Percentiles rank a stretch among this genome's conserved stretches.
Evolutionary conservation across 495 filamentous ascomycete species (phyloP).

Genomic region (Penicillium ochrochloron): DNA sequence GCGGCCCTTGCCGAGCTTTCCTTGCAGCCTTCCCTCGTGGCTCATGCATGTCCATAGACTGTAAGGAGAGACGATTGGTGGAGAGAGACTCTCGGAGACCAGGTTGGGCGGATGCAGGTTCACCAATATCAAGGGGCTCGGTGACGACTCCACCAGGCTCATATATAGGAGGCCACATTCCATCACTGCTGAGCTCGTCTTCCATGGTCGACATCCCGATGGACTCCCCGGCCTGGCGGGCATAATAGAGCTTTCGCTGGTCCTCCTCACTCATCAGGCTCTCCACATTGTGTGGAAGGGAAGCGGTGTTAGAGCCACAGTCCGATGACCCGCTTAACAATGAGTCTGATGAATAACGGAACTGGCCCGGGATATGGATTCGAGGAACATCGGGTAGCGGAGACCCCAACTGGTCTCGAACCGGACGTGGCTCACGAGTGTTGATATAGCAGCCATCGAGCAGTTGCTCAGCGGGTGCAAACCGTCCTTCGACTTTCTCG

Average conservation of each 20-base stretch:
- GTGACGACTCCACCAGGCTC: background rate
- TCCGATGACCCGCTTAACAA: constrained; percentile 55
- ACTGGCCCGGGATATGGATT: constrained; percentile 59
- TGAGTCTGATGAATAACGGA: constrained; percentile 69
- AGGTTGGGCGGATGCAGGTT: background rate
- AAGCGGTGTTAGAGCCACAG: constrained; percentile 66
- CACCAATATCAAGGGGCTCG: background rate
- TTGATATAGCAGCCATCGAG: constrained; percentile 58
- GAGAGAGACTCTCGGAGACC: background rate
- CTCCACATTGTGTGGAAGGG: constrained; percentile 77
- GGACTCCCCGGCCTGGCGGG: constrained; percentile 60
- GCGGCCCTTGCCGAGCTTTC: background rate
- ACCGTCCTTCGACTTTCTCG: constrained; percentile 69
- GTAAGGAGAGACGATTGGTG: background rate
- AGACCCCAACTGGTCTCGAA: constrained; percentile 37
- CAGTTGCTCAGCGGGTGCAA: constrained; percentile 45
- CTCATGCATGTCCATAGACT: background rate
- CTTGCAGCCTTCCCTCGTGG: background rate
- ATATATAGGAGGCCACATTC: background rate
- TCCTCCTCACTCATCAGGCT: constrained; percentile 84
- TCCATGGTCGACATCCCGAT: constrained; percentile 14
- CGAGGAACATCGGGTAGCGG: constrained; percentile 53
- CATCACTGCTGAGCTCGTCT: constrained; percentile 6
- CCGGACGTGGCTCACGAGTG: constrained; percentile 41
- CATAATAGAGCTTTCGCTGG: constrained; percentile 68